Evolutionary conservation across 176 grass and related monocot genomes (phyloP), one percentile per base, ranked within the genome.

Genomic region (Paspalum notatum): DNA sequence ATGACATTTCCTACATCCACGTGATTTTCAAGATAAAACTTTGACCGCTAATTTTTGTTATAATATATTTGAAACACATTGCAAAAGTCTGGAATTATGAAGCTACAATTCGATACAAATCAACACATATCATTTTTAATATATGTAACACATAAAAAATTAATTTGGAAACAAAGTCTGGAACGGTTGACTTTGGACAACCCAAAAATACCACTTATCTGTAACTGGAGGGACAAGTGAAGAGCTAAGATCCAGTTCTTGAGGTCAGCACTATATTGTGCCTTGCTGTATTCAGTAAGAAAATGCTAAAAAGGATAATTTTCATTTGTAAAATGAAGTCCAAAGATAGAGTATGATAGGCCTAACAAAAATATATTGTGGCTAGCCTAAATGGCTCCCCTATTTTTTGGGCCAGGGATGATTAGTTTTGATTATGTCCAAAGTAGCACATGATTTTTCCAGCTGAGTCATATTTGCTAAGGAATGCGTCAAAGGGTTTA

Each of bases 221-320:
- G 25, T 62, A 25, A 62, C 12, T 37, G 13, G 13, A 61, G 12
- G 59, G 26, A 38, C 13, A 37, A 41, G 20, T 78, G 55, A 22
- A 72, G 72, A 75, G 17, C 5, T 45, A 8, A 9, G 12, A 62
- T 68, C 17, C 9, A 47, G 13, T 64, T 82, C 32, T 27, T 71
- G 26, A 51, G 6, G 16, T 45, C 17, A 63, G 65, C 15, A 48
- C 24, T 39, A 53, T 62, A 8, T 25, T 56, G 47, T 39, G 3
- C 21, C 12, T 71, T 83, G 14, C 43, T 54, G 6, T 26, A 14
- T 60, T 5, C 65, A 27, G 25, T 47, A 63, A 78, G 18, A 69
- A 85, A 82, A 40, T 56, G 26, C 6, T 26, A 21, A 52, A 12
- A 65, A 47, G 49, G 18, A 63, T 54, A 20, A 62, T 53, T 59